Evolutionary conservation across 2,329 filamentous ascomycete species (phyloP), one percentile per base, ranked within the genome.

Genomic region (Tolypocladium paradoxum): DNA sequence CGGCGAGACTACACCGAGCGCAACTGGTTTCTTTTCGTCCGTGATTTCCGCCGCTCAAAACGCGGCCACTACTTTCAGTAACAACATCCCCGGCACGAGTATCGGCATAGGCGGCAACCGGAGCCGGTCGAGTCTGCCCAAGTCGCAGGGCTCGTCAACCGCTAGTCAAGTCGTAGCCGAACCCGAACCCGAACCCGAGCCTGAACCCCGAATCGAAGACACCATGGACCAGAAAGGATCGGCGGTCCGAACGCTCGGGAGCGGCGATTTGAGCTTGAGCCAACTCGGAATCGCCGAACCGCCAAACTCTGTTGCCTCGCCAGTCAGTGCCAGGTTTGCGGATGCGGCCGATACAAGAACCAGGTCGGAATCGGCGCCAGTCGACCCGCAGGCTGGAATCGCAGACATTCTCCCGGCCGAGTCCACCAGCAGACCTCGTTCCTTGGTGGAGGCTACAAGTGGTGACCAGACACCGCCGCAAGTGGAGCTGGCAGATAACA

Each of bases 21-120:
- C 81, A 52, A 75, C 79, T 37, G 85, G 90, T 1, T 97, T 99
- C 73, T 97, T 99, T 70, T 95, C 90, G 5, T 91, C 88, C 29
- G 88, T 99, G 65, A 83, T 99, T 58, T 92, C 90, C 40, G 92
- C 87, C 47, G 93, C 93, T 20, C 92, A 97, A 69, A 96, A 87
- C 77, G 92, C 92, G 45, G 90, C 91, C 16, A 90, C 75, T 58
- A 84, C 82, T 20, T 68, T 91, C 5, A 89, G 79, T 60, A 88
- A 80, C 57, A 89, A 84, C 48, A 85, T 96, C 48, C 81, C 82
- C 49, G 91, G 83, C 65, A 79, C 77, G 4, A 75, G 76, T 33
- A 75, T 82, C 51, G 71, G 75, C 8, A 78, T 79, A n/a, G 72
- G 73, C n/a, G 66, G 61, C 35, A 71, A 69, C 53, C 70, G 67